A percentile compares a stretch with the other conserved stretches of the same genome.
These are phyloP conservation scores for Leccinum fallax DNA, from an alignment of 1,284 basidiomycete genomes.

Conservation along the genomic window DNA sequence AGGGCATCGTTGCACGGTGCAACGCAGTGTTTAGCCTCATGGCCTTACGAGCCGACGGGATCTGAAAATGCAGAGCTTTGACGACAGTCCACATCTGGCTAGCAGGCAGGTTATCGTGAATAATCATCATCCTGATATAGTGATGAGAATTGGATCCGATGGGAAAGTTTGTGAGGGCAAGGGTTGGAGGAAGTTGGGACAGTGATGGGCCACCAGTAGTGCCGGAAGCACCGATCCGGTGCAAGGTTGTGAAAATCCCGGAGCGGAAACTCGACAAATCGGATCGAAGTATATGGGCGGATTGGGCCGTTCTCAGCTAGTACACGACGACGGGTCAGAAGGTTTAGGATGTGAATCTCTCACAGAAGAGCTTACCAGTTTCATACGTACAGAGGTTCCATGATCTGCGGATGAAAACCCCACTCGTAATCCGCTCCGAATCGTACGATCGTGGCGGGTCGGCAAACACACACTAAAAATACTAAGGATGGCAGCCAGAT, in stretches of 20 bases:
- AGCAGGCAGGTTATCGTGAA: slow-evolving; percentile 62
- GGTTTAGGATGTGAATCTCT: neutral
- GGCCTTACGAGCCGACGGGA: slow-evolving; percentile 61
- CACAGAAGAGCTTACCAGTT: neutral
- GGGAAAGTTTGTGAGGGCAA: slow-evolving; percentile 41
- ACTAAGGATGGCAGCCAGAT: too few relatives aligned
- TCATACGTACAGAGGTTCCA: neutral
- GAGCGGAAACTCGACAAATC: slow-evolving; percentile 66
- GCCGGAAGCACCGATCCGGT: slow-evolving; percentile 68
- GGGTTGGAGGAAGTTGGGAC: slow-evolving; percentile 71
- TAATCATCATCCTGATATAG: slow-evolving; percentile 61
- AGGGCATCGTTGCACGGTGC: slow-evolving; percentile 54
- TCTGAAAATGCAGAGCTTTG: slow-evolving; percentile 54
- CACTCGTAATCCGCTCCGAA: neutral
- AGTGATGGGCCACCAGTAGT: slow-evolving; percentile 37
- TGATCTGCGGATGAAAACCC: neutral
- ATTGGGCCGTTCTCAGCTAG: neutral
- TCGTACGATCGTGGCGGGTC: too few relatives aligned
- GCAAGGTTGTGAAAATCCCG: slow-evolving; percentile 57
- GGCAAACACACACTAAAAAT: too few relatives aligned
- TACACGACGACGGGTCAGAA: neutral
- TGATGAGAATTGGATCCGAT: neutral
- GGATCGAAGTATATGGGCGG: slow-evolving; percentile 73
- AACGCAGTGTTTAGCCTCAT: slow-evolving; percentile 78
- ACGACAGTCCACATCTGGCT: slow-evolving; percentile 44